These are phyloP conservation scores for Phytophthora hybrid DNA, from an alignment of 352 stramenopile species.

Conservation along the genomic window DNA sequence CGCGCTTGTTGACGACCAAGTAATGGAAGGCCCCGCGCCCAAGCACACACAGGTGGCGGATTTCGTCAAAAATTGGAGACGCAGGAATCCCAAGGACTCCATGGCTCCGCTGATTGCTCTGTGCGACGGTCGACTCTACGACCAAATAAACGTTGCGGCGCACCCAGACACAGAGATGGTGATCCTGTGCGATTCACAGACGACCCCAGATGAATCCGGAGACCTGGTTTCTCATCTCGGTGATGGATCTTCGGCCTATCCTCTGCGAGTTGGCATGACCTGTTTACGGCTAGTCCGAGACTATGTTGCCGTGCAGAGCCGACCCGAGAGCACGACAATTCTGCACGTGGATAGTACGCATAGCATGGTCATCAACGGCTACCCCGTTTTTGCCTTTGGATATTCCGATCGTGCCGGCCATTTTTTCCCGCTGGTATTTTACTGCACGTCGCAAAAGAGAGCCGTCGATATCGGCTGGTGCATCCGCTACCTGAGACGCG, in stretches of 20 bases:
- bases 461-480: constrained; percentile 11
- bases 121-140: constrained; percentile 2
- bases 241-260: constrained; percentile 3
- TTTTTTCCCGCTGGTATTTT: constrained; percentile 1
- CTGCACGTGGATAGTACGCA: constrained; percentile 15
- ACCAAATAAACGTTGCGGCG: no score
- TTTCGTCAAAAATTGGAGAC: constrained; percentile 19
- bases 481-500: background rate
- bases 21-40: background rate
- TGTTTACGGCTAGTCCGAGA: background rate
- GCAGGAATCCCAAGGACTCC: background rate
- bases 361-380: constrained; percentile 11
- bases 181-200: constrained; percentile 9
- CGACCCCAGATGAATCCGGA: background rate
- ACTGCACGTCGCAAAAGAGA: constrained; percentile 1
- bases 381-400: constrained; percentile 4
- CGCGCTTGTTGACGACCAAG: background rate
- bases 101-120: constrained; percentile 11
- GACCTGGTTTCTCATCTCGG: background rate
- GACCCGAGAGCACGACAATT: background rate
- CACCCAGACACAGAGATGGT: background rate
- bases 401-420: constrained; percentile 6
- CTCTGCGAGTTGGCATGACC: background rate
- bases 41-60: background rate
- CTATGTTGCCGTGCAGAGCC: background rate